Base-by-base conservation (phyloP, 495 filamentous ascomycete species). In the Podospora pseudopauciseta region DNA sequence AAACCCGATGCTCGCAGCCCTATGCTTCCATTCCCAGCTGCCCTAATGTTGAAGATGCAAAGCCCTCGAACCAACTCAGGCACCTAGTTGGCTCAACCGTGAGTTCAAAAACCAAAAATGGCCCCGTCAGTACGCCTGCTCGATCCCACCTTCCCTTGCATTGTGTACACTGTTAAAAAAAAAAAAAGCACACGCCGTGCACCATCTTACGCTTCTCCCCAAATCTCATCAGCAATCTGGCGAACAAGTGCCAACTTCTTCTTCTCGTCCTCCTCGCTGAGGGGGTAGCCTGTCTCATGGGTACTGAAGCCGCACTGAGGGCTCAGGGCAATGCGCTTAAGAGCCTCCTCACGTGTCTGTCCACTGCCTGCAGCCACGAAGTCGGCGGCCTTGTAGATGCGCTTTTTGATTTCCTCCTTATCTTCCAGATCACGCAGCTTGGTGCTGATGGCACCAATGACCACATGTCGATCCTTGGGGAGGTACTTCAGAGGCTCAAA, bases 241-340 rank as follows among this genome's bases (percentile, higher is more conserved):
- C 89, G 83, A 30, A 92, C 88, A 39, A 92, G 74, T 63, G 82
- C 80, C 67, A 92, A 74, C 80, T 92, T 92, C 71, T 83, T 85
- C 72, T 89, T 86, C 89, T 92, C 88, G 55, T 90, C 89, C 9
- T 90, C 82, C 67, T 84, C 78, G 57, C 82, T 84, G 44, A 92
- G 80, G 15, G 85, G 84, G 68, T 92, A 92, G 0, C 89, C 90
- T 69, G 81, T 87, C 68, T 86, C 84, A 73, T 91, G 89, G 20
- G 87, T 90, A 58, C 89, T 90, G 76, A 93, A 93, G 11, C 91
- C 91, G 78, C 91, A 94, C 81, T 94, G 91, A 0, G 91, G 91
- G 76, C 87, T 91, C 57, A 93, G 85, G 69, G 84, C 85, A 54
- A 92, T 79, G 69, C 89, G 86, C 75, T 89, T 85, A 23, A 93